Evolutionary conservation across 306 rosid genomes (phyloP).

Genomic region (Acmispon strigosus): DNA sequence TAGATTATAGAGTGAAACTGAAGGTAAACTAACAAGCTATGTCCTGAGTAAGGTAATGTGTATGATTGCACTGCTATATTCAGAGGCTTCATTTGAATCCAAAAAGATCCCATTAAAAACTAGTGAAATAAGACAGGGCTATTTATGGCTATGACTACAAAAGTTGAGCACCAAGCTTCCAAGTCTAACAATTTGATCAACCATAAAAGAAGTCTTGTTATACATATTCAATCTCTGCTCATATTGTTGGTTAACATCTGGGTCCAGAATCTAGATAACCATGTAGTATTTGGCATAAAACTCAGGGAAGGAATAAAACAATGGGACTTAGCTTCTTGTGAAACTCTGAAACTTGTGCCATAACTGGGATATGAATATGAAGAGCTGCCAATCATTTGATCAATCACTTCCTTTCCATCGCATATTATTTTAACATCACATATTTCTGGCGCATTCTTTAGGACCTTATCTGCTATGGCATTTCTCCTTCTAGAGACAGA

Average conservation of each 20-base stretch:
- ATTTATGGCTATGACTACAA: no score
- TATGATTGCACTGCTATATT: not conserved
- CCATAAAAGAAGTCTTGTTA: not conserved
- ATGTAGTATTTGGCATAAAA: not conserved
- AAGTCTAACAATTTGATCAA: not conserved
- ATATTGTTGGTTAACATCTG: not conserved
- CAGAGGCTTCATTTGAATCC: not conserved
- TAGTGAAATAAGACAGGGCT: not conserved
- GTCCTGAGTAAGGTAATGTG: not conserved
- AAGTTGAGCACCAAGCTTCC: no score
- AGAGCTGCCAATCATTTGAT: not conserved
- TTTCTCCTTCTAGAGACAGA: not conserved
- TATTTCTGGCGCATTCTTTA: not conserved
- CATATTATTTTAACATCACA: constrained; percentile 23
- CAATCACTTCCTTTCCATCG: constrained; percentile 14
- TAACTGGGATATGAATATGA: not conserved
- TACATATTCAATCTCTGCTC: not conserved
- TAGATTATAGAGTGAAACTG: no score
- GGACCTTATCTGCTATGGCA: constrained; percentile 1
- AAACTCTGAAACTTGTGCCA: not conserved
- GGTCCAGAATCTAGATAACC: not conserved
- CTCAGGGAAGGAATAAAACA: not conserved
- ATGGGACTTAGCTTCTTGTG: not conserved
- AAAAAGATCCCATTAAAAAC: no score
- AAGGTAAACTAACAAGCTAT: no score